Base-by-base conservation (phyloP, 495 filamentous ascomycete genomes). In the Aspergillus taichungensis region DNA sequence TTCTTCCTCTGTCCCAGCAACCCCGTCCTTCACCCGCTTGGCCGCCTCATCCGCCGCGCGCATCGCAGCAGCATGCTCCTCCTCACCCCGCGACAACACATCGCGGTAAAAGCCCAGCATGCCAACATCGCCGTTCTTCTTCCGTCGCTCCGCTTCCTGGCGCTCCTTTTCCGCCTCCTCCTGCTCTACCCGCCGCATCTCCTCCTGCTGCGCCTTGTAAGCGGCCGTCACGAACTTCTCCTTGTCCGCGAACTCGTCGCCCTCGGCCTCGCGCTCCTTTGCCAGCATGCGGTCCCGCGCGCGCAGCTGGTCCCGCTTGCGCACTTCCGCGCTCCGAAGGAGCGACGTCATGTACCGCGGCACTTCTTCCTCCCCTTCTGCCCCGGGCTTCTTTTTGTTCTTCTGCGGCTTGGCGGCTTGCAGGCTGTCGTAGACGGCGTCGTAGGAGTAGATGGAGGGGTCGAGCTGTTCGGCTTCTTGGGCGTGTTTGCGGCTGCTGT, bases 181-280 rank as follows among this genome's bases (percentile, higher is more conserved):
- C 54, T 83, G 85, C 55, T 95, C 88, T 6, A 88, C 53, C 54
- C 76, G 75, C 52, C 76, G 62, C 54, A 89, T 72, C 61, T 95
- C 92, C 56, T 80, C 88, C 59, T 96, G 92, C 60, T 96, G 92
- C 56, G 78, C 77, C 70, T 89, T 92, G 55, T 98, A 98, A 36
- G 92, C 91, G n/a, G 79, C 79, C 0, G 92, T 98, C 29, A 97
- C 92, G 54, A 98, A 98, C 59, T 84, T 89, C 64, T 97, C 94
- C 64, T 95, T 98, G 49, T 92, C 94, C 0, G 79, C 84, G 57
- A 87, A 96, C 63, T 90, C 88, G 10, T 95, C 94, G 8, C 92
- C 92, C 64, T 98, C 92, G 0, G 82, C 85, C 52, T 91, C 94
- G 31, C 92, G 79, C 61, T 98, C 94, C 37, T 82, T 81, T 53